Percentiles rank a stretch among this genome's conserved stretches.
Conservation (phyloP, 1,139 yeast species). For the Geotrichum australiense region DNA sequence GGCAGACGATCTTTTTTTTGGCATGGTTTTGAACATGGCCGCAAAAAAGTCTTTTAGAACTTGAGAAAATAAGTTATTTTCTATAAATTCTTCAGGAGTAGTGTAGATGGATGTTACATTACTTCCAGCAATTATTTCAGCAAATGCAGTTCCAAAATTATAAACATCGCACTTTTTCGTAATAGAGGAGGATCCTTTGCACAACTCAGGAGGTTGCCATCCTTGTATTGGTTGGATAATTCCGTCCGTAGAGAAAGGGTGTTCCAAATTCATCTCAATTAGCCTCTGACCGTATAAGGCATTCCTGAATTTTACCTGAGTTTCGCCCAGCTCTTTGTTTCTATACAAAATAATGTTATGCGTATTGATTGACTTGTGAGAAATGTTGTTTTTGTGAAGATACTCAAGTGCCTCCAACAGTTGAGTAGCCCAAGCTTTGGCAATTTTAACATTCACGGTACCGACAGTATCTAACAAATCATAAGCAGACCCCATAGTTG, state of each 20-base stretch:
- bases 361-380: slow-evolving; percentile 63
- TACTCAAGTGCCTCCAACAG: slow-evolving; percentile 77
- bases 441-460: slow-evolving; percentile 61
- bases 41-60: slow-evolving; percentile 59
- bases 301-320: slow-evolving; percentile 56
- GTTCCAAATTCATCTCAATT: slow-evolving; percentile 45
- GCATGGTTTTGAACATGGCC: slow-evolving; percentile 56
- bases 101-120: slow-evolving; percentile 46
- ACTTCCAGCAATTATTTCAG: slow-evolving; percentile 65
- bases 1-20: slow-evolving; percentile 72
- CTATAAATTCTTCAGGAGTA: slow-evolving; percentile 57
- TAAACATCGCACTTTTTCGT: slow-evolving; percentile 86
- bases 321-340: slow-evolving; percentile 45
- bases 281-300: slow-evolving; percentile 67
- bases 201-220: slow-evolving; percentile 80
- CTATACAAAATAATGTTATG: slow-evolving; percentile 52
- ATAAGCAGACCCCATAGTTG: slow-evolving; percentile 51
- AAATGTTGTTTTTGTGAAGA: slow-evolving; percentile 71
- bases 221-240: slow-evolving; percentile 26
- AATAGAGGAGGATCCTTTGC: slow-evolving; percentile 35
- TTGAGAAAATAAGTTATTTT: slow-evolving; percentile 44
- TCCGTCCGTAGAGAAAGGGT: slow-evolving; percentile 33
- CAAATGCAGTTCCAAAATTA: slow-evolving; percentile 78
- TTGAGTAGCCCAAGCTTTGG: slow-evolving; percentile 85
- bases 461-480: slow-evolving; percentile 67